Percentiles rank a stretch among this genome's conserved stretches.
Conservation (phyloP, 164 flowering plant species). For the Liriodendron chinense region DNA sequence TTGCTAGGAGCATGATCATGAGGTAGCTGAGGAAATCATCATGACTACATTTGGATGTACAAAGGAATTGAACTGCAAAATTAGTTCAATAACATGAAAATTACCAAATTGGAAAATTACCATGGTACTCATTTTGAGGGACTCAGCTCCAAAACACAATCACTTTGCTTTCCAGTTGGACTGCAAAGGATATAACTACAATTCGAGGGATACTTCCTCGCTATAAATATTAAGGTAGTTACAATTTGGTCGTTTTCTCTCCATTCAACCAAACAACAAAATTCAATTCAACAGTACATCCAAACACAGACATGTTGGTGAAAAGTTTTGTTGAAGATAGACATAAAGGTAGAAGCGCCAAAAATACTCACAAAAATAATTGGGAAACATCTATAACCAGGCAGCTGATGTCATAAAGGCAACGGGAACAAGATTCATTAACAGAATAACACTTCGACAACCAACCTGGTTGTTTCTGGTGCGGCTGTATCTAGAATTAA, state of each 20-base stretch:
- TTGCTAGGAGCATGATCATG: not conserved
- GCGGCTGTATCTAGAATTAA: not conserved
- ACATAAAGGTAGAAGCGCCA: not conserved
- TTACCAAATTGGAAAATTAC: not conserved
- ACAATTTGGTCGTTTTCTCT: not conserved
- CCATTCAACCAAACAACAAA: not conserved
- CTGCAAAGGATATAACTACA: not conserved
- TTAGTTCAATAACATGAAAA: not conserved
- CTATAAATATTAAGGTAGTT: too few relatives aligned
- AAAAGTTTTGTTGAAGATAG: not conserved
- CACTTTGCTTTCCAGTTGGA: not conserved
- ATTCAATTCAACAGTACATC: not conserved
- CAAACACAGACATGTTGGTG: not conserved
- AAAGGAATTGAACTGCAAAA: not conserved
- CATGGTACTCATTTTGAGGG: not conserved
- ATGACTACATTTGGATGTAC: not conserved
- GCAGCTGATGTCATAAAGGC: not conserved
- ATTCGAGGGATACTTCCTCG: not conserved
- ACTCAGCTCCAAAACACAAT: not conserved
- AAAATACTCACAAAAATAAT: not conserved
- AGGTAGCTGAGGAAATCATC: not conserved
- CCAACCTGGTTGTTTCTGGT: not conserved
- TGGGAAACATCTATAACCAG: not conserved
- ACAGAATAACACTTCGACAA: not conserved
- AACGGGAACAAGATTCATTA: not conserved